phyloP scores from a whole-genome alignment of 2,329 filamentous ascomycete genomes.

The Colletotrichum zoysiae region DNA sequence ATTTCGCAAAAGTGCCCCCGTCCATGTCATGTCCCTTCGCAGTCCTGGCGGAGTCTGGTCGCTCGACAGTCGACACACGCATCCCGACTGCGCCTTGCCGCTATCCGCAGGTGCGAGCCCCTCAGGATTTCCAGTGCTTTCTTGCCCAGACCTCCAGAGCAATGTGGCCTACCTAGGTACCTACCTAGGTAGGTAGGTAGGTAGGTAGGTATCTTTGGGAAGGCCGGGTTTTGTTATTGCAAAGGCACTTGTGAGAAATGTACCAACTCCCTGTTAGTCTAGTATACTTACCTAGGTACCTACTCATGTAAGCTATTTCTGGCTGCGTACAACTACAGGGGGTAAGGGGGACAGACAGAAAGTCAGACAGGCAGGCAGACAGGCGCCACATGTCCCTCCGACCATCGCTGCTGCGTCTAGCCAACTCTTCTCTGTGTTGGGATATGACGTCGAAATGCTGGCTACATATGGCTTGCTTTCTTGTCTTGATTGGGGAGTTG shows the following conservation, averaged over 20 bases:
- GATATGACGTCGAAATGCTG: slow-evolving; percentile 37
- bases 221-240: neutral
- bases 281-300: neutral
- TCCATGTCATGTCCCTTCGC: slow-evolving; percentile 2
- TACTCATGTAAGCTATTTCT: neutral
- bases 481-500: slow-evolving; percentile 19
- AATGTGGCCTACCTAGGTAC: neutral
- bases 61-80: slow-evolving; percentile 6
- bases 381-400: slow-evolving; percentile 32
- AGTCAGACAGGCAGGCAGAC: slow-evolving; percentile 35
- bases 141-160: neutral
- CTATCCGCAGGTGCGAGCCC: neutral
- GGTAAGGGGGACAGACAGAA: slow-evolving; percentile 20
- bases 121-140: neutral
- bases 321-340: slow-evolving; percentile 16
- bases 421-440: slow-evolving; percentile 23
- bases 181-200: neutral
- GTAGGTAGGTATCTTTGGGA: neutral
- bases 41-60: slow-evolving; percentile 25
- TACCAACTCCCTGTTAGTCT: slow-evolving; percentile 1
- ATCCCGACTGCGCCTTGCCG: neutral
- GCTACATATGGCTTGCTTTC: slow-evolving; percentile 12
- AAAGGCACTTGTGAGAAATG: neutral
- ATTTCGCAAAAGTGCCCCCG: slow-evolving; percentile 11
- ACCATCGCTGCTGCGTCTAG: slow-evolving; percentile 22